Conservation (phyloP, 805 yeast genomes). For the Kodamaea hsintzibuensis region DNA sequence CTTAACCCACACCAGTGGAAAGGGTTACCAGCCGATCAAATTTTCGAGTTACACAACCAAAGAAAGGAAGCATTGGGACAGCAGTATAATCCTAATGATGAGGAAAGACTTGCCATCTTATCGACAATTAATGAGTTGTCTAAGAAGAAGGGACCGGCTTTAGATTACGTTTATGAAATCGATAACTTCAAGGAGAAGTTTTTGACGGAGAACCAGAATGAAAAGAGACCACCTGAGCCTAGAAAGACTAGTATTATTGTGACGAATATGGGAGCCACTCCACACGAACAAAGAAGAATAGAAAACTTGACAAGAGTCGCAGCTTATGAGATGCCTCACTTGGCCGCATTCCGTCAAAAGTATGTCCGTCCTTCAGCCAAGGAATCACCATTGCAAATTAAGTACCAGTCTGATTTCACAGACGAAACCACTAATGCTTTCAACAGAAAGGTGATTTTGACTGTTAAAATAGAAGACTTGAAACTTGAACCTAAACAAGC, state of each 20-base stretch:
- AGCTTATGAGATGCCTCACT: conserved; percentile 88
- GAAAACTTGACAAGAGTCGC: conserved; percentile 79
- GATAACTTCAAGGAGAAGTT: conserved; percentile 44
- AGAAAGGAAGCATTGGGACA: conserved; percentile 58
- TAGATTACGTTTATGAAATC: conserved; percentile 42
- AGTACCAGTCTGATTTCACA: conserved; percentile 64
- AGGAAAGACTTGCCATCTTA: conserved; percentile 60
- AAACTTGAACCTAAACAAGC: conserved; percentile 50
- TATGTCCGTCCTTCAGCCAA: conserved; percentile 51
- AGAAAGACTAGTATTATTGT: conserved; percentile 38
- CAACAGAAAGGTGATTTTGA: conserved; percentile 66
- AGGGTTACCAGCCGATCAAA: conserved; percentile 62
- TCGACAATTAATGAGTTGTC: conserved; percentile 38
- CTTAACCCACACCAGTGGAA: conserved; percentile 71
- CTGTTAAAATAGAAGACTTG: conserved; percentile 54
- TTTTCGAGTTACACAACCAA: conserved; percentile 59
- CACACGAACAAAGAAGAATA: conserved; percentile 61
- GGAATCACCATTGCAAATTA: conserved; percentile 60
- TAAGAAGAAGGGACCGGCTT: conserved; percentile 28
- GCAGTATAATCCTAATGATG: conserved; percentile 58
- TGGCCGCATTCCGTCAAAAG: conserved; percentile 71
- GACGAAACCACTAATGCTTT: conserved; percentile 69
- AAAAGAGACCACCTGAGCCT: conserved; percentile 38
- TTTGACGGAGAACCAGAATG: conserved; percentile 42
- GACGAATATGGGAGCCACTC: conserved; percentile 34